These are phyloP conservation scores for Beauveria sp. DNA, from an alignment of 2,329 filamentous ascomycete genomes.

Conservation along the genomic window DNA sequence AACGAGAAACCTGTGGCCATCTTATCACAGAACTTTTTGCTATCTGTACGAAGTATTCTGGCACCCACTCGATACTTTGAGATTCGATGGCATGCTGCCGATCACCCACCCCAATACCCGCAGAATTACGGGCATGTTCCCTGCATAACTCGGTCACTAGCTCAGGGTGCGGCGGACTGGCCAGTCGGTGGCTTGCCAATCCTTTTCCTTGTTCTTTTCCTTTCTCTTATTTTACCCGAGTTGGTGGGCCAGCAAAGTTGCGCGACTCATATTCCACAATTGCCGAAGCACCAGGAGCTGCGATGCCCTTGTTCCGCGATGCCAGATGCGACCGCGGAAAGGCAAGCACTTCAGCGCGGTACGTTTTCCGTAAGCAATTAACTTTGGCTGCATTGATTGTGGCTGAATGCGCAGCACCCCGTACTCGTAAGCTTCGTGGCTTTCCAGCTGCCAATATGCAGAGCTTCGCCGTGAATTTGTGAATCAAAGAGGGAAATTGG, in stretches of 20 bases:
- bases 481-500: neutral
- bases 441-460: neutral
- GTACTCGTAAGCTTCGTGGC: neutral
- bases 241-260: neutral
- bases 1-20: too few species aligned
- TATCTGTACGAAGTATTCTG: neutral
- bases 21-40: neutral
- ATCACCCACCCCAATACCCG: constrained; percentile 1
- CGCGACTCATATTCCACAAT: neutral
- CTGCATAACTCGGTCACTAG: neutral
- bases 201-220: neutral
- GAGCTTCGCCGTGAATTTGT: too few species aligned
- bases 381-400: neutral
- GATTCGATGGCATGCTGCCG: constrained; percentile 6
- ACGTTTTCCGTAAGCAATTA: neutral
- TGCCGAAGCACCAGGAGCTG: neutral
- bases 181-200: neutral
- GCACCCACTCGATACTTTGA: neutral
- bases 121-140: neutral
- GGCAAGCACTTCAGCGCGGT: neutral
- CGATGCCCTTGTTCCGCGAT: too few species aligned
- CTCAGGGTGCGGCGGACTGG: neutral
- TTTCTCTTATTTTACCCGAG: neutral
- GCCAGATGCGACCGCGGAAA: neutral
- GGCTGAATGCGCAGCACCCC: neutral